Conservation (phyloP, 2,329 filamentous ascomycete genomes). For the Verticillium longisporum region DNA sequence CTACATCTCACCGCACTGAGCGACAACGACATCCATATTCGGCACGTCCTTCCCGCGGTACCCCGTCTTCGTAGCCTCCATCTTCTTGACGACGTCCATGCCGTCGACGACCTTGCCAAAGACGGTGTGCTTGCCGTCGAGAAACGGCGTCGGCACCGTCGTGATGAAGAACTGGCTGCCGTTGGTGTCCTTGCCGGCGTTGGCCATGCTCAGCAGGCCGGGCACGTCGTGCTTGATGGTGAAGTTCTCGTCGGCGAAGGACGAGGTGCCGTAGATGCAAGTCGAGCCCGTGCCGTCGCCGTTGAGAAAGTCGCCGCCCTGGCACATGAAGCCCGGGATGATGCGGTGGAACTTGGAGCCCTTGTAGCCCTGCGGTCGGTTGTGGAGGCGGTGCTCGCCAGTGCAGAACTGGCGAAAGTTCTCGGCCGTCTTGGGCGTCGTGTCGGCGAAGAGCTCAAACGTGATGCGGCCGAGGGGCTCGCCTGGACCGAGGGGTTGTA, state of each 20-base stretch:
- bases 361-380: constrained; percentile 87
- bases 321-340: constrained; percentile 95
- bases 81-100: constrained; percentile 85
- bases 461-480: constrained; percentile 81
- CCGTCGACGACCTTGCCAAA: constrained; percentile 88
- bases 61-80: constrained; percentile 83
- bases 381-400: constrained; percentile 69
- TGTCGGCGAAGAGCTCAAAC: constrained; percentile 82
- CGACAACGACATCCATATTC: constrained; percentile 74
- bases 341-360: constrained; percentile 91
- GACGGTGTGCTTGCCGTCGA: constrained; percentile 91
- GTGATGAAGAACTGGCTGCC: constrained; percentile 98
- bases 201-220: constrained; percentile 90
- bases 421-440: constrained; percentile 82
- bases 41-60: constrained; percentile 70
- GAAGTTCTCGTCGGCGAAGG: constrained; percentile 91
- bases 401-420: constrained; percentile 98
- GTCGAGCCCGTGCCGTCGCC: constrained; percentile 86
- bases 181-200: constrained; percentile 86
- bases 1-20: constrained; percentile 91
- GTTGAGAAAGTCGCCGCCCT: constrained; percentile 92
- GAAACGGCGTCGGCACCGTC: constrained; percentile 75
- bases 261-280: constrained; percentile 78
- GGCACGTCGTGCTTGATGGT: constrained; percentile 67
- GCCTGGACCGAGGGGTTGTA: constrained; percentile 40